Evolutionary conservation across 148 eudicot species (phyloP), one percentile per base, ranked within the genome.

Genomic region (Cornus suecica): DNA sequence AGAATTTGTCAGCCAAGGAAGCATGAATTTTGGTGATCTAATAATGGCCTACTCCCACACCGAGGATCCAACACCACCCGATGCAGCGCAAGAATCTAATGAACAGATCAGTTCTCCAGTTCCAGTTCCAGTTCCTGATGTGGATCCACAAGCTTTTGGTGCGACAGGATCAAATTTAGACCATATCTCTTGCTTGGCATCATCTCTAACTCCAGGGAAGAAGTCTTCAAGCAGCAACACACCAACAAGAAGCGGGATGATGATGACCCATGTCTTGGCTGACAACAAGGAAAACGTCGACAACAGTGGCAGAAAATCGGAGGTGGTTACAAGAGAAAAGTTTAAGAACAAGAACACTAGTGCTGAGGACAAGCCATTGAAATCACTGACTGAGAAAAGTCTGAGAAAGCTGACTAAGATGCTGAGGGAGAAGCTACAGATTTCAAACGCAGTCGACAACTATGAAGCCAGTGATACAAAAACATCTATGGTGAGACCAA

Each of bases 231-330:
- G 51, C 24, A 70, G 51, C 24, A 87, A 81, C 79, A 78, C 76
- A 56, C 77, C 85, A 18, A 56, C 60, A 27, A 70, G 83, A 71
- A 77, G 32, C n/a, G 77, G 20, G 73, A 81, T 62, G 78, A 81
- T 62, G 78, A 77, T 54, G 37, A 74, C 23, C 24, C 23, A 18
- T 61, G 71, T 78, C 66, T 37, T 81, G 37, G 87, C 78, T 67
- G 71, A 77, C 69, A 81, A 81, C 77, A 86, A 89, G 83, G 92
- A 87, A 76, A 91, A 89, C 77, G 76, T 86, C 71, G 85, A 79
- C 41, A 76, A 69, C 27, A 77, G 72, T 66, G 76, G 76, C 60
- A 80, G 34, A 20, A 77, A 70, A 0, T 58, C 74, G 26, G 73
- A 74, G 62, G 34, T 51, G 62, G 34, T 51, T 48, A 27, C 79